Base-by-base conservation (phyloP, 1,284 basidiomycete genomes). In the Ganoderma meredithae region DNA sequence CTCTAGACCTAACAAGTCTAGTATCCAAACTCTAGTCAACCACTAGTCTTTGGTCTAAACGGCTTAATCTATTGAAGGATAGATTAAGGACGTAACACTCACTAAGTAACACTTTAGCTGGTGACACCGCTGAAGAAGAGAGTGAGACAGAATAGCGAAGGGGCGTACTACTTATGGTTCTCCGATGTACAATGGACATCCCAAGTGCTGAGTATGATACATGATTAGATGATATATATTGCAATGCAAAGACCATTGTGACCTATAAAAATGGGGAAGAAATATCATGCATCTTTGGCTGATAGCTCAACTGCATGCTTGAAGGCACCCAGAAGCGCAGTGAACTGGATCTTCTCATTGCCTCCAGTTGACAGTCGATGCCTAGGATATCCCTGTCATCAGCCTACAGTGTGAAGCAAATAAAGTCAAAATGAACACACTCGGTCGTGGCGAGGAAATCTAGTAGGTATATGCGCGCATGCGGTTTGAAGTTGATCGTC, bases 261-360 rank as follows among this genome's bases (percentile, higher is more conserved):
- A 31, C 27, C 27, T 31, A 31, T 31, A 31, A 31, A 31, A 31
- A 31, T 31, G 27, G 27, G 27, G 3, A 31, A 31, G 27, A 31
- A 31, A 31, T 31, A 31, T 31, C 49, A 74, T 39, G 69, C 70
- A 47, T 72, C 69, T 63, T 84, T 84, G 33, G 84, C 79, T 25
- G 88, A 85, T 62, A 93, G 74, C 75, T 98, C 95, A 5, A 98
- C 93, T 0, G 95, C 90, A 64, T 95, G 92, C 81, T 99, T 99
- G 84, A 99, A 97, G 10, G 94, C 94, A 2, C 94, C 97, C 1
- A 99, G 82, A 69, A 99, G 80, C 0, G 96, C 96, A 1, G 95
- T 95, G 66, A 99, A 79, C 77, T 99, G 98, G 67, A 99, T 90
- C 76, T 96, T 98, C 79, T 99, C 98, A 71, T 85, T 97, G 1